Evolutionary conservation across 2,329 filamentous ascomycete genomes (phyloP).

Genomic region (Sporothrix sp.): DNA sequence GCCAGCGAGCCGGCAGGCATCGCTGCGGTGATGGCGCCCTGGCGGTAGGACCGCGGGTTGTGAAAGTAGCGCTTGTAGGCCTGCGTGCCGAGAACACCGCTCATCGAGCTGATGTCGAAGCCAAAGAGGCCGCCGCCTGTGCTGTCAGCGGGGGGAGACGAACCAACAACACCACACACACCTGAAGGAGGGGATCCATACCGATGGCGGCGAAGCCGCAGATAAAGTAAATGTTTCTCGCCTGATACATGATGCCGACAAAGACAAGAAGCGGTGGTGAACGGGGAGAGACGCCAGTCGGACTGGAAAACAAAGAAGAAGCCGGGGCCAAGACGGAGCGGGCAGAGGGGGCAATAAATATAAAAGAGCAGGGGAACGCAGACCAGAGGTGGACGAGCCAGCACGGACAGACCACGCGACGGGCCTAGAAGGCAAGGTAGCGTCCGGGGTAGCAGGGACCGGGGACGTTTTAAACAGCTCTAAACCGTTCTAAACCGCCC

Average conservation of each 20-base stretch:
- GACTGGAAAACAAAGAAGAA: background rate
- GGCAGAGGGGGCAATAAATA: too few relatives aligned
- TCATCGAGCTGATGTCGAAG: slow-evolving; percentile 72
- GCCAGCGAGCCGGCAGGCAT: slow-evolving; percentile 66
- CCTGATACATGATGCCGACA: slow-evolving; percentile 31
- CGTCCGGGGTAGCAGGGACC: too few relatives aligned
- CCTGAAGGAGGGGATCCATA: slow-evolving; percentile 24
- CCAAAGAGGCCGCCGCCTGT: slow-evolving; percentile 63
- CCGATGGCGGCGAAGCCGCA: slow-evolving; percentile 54
- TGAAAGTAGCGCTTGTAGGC: slow-evolving; percentile 66
- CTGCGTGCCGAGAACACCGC: slow-evolving; percentile 53
- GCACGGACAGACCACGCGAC: too few relatives aligned
- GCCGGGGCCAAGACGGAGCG: too few relatives aligned
- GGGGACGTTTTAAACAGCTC: too few relatives aligned
- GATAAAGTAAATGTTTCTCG: slow-evolving; percentile 48
- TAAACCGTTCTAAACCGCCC: too few relatives aligned
- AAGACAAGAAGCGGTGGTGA: too few relatives aligned
- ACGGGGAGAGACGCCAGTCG: background rate
- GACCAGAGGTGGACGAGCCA: too few relatives aligned
- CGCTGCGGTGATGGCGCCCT: slow-evolving; percentile 62
- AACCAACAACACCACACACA: too few relatives aligned
- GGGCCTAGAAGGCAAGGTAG: too few relatives aligned
- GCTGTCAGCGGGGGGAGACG: slow-evolving; percentile 7
- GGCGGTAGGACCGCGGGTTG: slow-evolving; percentile 45
- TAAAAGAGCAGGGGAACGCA: too few relatives aligned